These are phyloP conservation scores for Clonostachys chloroleuca DNA, from an alignment of 2,329 filamentous ascomycete species.

Conservation along the genomic window DNA sequence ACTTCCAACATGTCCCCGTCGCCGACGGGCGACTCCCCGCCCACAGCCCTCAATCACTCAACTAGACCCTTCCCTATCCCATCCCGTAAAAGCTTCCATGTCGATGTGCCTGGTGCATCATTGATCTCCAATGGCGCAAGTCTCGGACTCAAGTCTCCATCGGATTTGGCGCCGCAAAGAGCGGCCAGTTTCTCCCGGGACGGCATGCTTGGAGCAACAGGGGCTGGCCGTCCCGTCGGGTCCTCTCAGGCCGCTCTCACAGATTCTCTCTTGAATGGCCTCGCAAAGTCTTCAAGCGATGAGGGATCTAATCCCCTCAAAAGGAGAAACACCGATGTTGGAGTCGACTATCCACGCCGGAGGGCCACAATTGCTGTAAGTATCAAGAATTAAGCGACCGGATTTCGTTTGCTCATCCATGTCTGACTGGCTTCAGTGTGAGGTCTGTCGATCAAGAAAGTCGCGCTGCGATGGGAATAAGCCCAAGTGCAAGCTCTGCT, in stretches of 20 bases:
- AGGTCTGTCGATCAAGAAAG: constrained; percentile 77
- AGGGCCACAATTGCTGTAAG: constrained; percentile 63
- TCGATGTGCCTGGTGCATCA: constrained; percentile 42
- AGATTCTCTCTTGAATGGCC: constrained; percentile 9
- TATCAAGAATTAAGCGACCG: constrained; percentile 5
- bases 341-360: constrained; percentile 59
- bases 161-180: constrained; percentile 39
- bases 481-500: constrained; percentile 81
- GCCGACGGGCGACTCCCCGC: constrained; percentile 48
- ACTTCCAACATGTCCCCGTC: constrained; percentile 40
- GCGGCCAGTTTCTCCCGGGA: constrained; percentile 37
- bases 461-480: constrained; percentile 75
- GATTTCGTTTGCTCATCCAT: not conserved
- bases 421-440: constrained; percentile 50
- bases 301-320: constrained; percentile 56
- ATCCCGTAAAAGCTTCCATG: constrained; percentile 39
- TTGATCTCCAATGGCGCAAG: constrained; percentile 33
- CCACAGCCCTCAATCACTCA: constrained; percentile 30
- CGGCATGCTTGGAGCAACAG: constrained; percentile 37
- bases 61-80: constrained; percentile 38
- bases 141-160: constrained; percentile 45
- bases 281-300: constrained; percentile 29
- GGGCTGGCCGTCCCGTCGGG: constrained; percentile 29
- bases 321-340: constrained; percentile 56
- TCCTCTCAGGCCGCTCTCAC: not conserved